Percentiles rank a stretch among this genome's conserved stretches.
These are phyloP conservation scores for Penicillium cosmopolitanum DNA, from an alignment of 495 filamentous ascomycete genomes.

Conservation along the genomic window DNA sequence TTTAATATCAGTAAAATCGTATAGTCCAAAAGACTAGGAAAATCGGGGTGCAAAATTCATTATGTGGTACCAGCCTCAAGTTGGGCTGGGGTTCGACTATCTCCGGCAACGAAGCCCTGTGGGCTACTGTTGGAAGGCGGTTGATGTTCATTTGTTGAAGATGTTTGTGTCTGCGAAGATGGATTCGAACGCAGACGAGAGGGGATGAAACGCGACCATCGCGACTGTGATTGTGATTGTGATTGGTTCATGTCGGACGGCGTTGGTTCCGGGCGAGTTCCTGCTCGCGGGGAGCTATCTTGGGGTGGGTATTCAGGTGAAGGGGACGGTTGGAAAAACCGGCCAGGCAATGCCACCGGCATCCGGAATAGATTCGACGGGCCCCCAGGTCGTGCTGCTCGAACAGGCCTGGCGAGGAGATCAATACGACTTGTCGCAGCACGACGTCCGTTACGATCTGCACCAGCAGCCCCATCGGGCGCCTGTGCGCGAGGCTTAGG, in stretches of 20 bases:
- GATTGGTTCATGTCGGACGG: not conserved
- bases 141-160: not conserved
- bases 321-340: conserved; percentile 22
- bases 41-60: not conserved
- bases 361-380: conserved; percentile 16
- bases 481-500: conserved; percentile 70
- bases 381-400: conserved; percentile 20
- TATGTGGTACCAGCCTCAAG: conserved; percentile 36
- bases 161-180: not conserved
- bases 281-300: conserved; percentile 1
- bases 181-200: conserved; percentile 21
- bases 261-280: not conserved
- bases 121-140: not conserved
- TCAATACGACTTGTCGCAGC: conserved; percentile 14
- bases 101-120: not conserved
- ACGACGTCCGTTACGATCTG: conserved; percentile 26
- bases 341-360: conserved; percentile 20
- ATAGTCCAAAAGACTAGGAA: too few species aligned
- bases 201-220: conserved; percentile 27
- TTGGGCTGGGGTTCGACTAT: conserved; percentile 33
- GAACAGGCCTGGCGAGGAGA: conserved; percentile 23
- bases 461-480: conserved; percentile 15
- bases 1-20: conserved; percentile 10
- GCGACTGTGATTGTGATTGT: conserved; percentile 1
- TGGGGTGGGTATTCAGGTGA: not conserved